Conservation (phyloP, 306 rosid species). For the Quercus bicolor region DNA sequence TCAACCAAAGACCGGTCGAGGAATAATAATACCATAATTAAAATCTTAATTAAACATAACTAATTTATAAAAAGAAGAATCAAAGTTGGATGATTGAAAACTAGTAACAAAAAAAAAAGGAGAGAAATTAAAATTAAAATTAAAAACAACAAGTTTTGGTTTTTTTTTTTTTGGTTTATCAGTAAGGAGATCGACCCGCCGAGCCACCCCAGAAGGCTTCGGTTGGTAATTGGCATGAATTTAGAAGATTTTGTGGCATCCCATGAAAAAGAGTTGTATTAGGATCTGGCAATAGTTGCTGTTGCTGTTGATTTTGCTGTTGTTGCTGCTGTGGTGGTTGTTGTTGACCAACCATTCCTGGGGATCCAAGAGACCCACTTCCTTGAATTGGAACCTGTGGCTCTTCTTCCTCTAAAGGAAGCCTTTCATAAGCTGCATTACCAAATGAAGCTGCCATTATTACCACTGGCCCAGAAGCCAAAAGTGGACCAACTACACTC, state of each 20-base stretch:
- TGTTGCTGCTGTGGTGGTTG: conserved; percentile 42
- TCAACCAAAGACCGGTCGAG: conserved; percentile 32
- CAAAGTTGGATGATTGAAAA: conserved; percentile 36
- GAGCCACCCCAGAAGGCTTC: conserved; percentile 76
- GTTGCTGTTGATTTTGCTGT: conserved; percentile 37
- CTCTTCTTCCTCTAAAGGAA: conserved; percentile 83
- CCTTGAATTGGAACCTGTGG: conserved; percentile 24
- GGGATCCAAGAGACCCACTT: conserved; percentile 54
- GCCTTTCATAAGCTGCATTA: conserved; percentile 91
- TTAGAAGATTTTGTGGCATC: conserved; percentile 77
- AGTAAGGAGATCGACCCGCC: conserved; percentile 71
- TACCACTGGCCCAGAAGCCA: conserved; percentile 80
- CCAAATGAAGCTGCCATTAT: conserved; percentile 91
- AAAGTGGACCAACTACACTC: conserved; percentile 71
- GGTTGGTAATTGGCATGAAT: conserved; percentile 75
- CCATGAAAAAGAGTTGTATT: conserved; percentile 62
- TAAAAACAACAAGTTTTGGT: conserved; percentile 1
- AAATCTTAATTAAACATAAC: conserved; percentile 45
- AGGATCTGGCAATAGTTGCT: conserved; percentile 51
- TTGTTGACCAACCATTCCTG: conserved; percentile 36
- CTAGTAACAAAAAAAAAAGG: not conserved
- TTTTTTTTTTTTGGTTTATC: not conserved
- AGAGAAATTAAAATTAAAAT: not conserved
- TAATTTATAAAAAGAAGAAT: conserved; percentile 49
- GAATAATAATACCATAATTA: conserved; percentile 19